phyloP scores from a whole-genome alignment of 2,329 filamentous ascomycete genomes.

The Ilyonectria robusta region DNA sequence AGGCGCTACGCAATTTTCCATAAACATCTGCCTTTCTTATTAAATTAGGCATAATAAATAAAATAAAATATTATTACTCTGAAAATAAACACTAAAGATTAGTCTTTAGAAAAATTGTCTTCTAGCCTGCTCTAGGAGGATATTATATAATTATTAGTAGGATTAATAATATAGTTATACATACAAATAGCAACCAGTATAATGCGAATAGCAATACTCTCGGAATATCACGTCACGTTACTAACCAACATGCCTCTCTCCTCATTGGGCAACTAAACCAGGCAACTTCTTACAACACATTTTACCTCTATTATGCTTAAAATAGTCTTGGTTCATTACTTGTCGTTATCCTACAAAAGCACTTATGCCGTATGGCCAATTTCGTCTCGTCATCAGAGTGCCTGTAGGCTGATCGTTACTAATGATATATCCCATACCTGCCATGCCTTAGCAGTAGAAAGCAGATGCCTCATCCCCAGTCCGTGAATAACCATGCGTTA shows the following conservation, averaged over 20 bases:
- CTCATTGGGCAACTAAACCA: not conserved
- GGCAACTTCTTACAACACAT: not conserved
- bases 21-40: too few relatives aligned
- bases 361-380: constrained; percentile 19
- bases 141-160: too few relatives aligned
- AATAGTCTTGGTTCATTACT: constrained; percentile 6
- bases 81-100: too few relatives aligned
- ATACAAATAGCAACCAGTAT: too few relatives aligned
- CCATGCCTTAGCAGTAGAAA: constrained; percentile 21
- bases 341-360: constrained; percentile 21
- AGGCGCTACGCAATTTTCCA: too few relatives aligned
- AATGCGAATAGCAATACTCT: too few relatives aligned
- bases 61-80: too few relatives aligned
- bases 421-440: constrained; percentile 20
- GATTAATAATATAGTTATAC: too few relatives aligned
- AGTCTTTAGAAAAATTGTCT: too few relatives aligned
- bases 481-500: constrained; percentile 13
- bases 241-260: not conserved
- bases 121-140: too few relatives aligned
- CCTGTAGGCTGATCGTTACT: constrained; percentile 4
- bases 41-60: too few relatives aligned
- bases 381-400: constrained; percentile 24
- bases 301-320: not conserved
- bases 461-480: constrained; percentile 14
- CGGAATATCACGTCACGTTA: not conserved